These are phyloP conservation scores for Neofusicoccum ribis DNA, from an alignment of 2,329 filamentous ascomycete species.

Conservation along the genomic window DNA sequence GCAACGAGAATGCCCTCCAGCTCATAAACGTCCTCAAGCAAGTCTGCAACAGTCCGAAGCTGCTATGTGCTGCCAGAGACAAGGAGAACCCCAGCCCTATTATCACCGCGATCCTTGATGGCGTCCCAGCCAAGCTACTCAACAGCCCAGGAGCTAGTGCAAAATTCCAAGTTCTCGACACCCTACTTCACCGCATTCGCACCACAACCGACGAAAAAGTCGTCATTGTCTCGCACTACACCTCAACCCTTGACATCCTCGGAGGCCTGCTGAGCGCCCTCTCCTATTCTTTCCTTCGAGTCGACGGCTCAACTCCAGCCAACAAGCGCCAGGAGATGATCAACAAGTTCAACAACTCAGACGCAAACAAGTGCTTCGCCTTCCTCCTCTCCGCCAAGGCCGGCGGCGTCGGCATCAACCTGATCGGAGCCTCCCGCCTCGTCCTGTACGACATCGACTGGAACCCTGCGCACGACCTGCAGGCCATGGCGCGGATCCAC, in stretches of 20 bases:
- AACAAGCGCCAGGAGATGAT: constrained; percentile 67
- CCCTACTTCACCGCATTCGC: constrained; percentile 62
- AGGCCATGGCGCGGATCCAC: constrained; percentile 75
- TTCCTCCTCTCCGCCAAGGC: constrained; percentile 73
- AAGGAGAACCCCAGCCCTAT: constrained; percentile 48
- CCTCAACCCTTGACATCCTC: constrained; percentile 68
- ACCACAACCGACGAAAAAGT: constrained; percentile 67
- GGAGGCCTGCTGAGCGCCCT: constrained; percentile 61
- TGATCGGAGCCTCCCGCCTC: constrained; percentile 69
- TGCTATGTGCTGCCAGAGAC: constrained; percentile 53
- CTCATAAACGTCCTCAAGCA: constrained; percentile 74
- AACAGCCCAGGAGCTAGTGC: constrained; percentile 60
- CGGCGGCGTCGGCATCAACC: constrained; percentile 68
- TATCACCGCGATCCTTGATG: constrained; percentile 46
- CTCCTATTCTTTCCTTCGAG: constrained; percentile 63
- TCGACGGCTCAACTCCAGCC: constrained; percentile 67
- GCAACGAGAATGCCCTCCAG: constrained; percentile 62
- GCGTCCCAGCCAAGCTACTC: constrained; percentile 57
- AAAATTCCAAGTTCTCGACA: constrained; percentile 68
- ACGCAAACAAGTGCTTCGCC: constrained; percentile 60
- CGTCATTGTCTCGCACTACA: constrained; percentile 76
- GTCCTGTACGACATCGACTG: constrained; percentile 74
- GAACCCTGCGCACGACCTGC: constrained; percentile 72
- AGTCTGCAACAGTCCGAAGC: constrained; percentile 68
- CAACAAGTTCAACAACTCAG: constrained; percentile 66